Percentiles rank a stretch among this genome's conserved stretches.
Evolutionary conservation across 495 filamentous ascomycete genomes (phyloP).

Genomic region (Antarctomyces pellizariae): DNA sequence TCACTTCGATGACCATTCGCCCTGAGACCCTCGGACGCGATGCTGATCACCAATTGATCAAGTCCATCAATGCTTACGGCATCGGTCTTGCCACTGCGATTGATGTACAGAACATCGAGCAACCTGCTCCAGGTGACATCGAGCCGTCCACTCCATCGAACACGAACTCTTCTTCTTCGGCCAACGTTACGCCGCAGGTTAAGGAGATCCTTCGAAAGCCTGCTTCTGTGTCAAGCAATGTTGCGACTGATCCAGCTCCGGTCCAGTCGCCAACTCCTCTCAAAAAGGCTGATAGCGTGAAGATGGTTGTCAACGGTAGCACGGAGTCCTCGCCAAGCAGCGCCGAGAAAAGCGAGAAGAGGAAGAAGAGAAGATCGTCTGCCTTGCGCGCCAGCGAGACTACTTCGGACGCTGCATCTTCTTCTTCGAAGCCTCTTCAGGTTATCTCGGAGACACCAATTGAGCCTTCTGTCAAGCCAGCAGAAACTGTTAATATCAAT

Average conservation of each 20-base stretch:
- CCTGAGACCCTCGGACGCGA: slow-evolving; percentile 79
- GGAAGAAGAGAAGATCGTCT: slow-evolving; percentile 9
- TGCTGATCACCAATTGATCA: slow-evolving; percentile 59
- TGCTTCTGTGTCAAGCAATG: slow-evolving; percentile 1
- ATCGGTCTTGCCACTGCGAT: slow-evolving; percentile 26
- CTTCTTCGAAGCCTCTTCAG: slow-evolving; percentile 3
- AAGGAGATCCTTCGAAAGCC: slow-evolving; percentile 19
- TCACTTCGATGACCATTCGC: slow-evolving; percentile 63
- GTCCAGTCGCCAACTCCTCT: slow-evolving; percentile 10
- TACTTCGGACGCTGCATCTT: slow-evolving; percentile 3
- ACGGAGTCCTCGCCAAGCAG: slow-evolving; percentile 3
- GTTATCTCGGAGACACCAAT: slow-evolving; percentile 19
- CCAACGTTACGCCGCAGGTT: slow-evolving; percentile 8
- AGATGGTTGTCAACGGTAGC: slow-evolving; percentile 6
- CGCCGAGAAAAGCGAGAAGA: slow-evolving; percentile 9
- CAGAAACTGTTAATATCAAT: slow-evolving; percentile 14
- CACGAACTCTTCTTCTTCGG: slow-evolving; percentile 9
- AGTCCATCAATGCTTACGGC: slow-evolving; percentile 47
- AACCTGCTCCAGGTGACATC: slow-evolving; percentile 13
- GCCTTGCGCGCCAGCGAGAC: too few relatives aligned
- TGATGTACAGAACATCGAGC: slow-evolving; percentile 20
- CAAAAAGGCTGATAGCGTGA: slow-evolving; percentile 11
- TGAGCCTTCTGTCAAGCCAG: slow-evolving; percentile 20
- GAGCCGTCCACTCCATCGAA: slow-evolving; percentile 2
- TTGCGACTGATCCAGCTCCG: slow-evolving; percentile 5